Evolutionary conservation across 2,329 filamentous ascomycete species (phyloP), one percentile per base, ranked within the genome.

Genomic region (Blumeriella jaapii): DNA sequence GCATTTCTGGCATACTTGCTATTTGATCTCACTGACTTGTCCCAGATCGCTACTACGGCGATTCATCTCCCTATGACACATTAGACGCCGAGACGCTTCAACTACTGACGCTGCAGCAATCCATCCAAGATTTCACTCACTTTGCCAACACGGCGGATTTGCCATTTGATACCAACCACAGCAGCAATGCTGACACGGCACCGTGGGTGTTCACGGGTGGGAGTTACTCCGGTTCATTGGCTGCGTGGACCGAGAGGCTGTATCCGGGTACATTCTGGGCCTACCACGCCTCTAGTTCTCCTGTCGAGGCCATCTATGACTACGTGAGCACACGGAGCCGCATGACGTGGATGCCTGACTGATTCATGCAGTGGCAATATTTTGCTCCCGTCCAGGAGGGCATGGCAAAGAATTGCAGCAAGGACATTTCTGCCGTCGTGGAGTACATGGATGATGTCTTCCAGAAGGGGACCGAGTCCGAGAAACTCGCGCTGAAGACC

Each of bases 251-350:
- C 2, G 65, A 66, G 22, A 64, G 63, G 2, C 56, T 65, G 2
- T 55, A 61, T 1, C 68, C 69, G 0, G 71, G 67, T 5, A 73
- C 68, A 1, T 70, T 72, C 53, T 75, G 70, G 70, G 70, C 69
- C 1, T 74, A 74, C 43, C 68, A 71, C 51, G 59, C 69, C 3
- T 69, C 66, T 18, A 69, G 65, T 49, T 71, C 64, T 0, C 67
- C 68, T 0, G 69, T 75, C 1, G 55, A 76, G 45, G 64, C 66
- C 1, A 62, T 74, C 20, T 61, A 63, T 15, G 60, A 76, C 52
- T 74, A 67, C 48, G 59, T 61, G 27, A 44, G 51, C 40, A 23
- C 13, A 24, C 33, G 8, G 9, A 13, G 18, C 26, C 3, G 10
- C 12, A 8, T 9, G n/a, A 14, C 27, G 13, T 14, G 28, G 6